phyloP scores from a whole-genome alignment of 2,329 filamentous ascomycete species.

The Claviceps fusiformis region DNA sequence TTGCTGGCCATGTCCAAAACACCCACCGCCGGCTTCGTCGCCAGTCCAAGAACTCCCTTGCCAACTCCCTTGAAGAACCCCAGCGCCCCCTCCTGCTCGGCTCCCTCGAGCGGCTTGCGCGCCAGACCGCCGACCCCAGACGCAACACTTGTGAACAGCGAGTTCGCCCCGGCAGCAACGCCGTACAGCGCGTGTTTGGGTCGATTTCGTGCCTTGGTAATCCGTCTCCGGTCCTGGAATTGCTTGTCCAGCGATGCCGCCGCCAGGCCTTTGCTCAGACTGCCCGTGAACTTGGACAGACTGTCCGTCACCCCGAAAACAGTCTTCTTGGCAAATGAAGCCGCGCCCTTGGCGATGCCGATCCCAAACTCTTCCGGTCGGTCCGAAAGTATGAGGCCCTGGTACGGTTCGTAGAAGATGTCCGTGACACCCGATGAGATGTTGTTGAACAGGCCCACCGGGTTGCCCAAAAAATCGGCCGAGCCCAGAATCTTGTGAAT shows the following conservation, averaged over 20 bases:
- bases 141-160: slow-evolving; percentile 81
- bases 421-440: slow-evolving; percentile 93
- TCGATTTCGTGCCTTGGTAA: slow-evolving; percentile 81
- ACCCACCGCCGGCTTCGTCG: slow-evolving; percentile 92
- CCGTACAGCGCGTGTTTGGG: slow-evolving; percentile 97
- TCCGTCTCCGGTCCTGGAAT: slow-evolving; percentile 91
- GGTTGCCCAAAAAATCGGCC: slow-evolving; percentile 93
- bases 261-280: slow-evolving; percentile 89
- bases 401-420: slow-evolving; percentile 98
- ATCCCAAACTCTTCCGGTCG: slow-evolving; percentile 87
- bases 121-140: slow-evolving; percentile 90
- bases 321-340: slow-evolving; percentile 95
- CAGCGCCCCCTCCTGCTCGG: slow-evolving; percentile 83
- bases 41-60: slow-evolving; percentile 85
- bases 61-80: slow-evolving; percentile 97
- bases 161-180: slow-evolving; percentile 89
- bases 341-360: slow-evolving; percentile 91
- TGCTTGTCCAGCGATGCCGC: slow-evolving; percentile 96
- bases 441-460: slow-evolving; percentile 95
- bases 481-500: slow-evolving; percentile 96
- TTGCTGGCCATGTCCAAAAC: slow-evolving; percentile 96
- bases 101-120: slow-evolving; percentile 85
- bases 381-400: slow-evolving; percentile 92
- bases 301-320: slow-evolving; percentile 96
- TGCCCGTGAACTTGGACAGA: slow-evolving; percentile 94